Evolutionary conservation across 768 basidiomycete genomes (phyloP).

Genomic region (Neoboletus magnificus): DNA sequence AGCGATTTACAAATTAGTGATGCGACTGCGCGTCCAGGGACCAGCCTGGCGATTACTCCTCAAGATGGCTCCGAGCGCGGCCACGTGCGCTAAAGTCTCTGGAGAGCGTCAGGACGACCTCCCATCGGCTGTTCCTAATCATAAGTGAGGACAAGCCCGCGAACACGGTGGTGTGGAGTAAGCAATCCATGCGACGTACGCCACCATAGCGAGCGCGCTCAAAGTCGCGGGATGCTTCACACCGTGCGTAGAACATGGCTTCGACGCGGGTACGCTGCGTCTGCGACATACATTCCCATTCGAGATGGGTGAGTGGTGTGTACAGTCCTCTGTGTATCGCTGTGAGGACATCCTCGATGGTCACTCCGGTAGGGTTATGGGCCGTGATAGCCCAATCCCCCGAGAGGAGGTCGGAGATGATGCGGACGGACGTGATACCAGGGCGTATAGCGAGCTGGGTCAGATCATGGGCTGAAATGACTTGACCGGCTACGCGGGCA

Average conservation of each 20-base stretch:
- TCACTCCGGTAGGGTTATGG: conserved; percentile 45
- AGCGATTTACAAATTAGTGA: background rate
- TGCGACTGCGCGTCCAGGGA: background rate
- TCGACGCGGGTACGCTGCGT: conserved; percentile 45
- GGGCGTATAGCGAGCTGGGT: conserved; percentile 44
- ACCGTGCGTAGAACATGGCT: conserved; percentile 43
- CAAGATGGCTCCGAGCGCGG: background rate
- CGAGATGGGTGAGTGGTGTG: conserved; percentile 36
- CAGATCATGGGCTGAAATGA: conserved; percentile 27
- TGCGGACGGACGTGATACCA: conserved; percentile 33
- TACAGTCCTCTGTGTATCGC: conserved; percentile 43
- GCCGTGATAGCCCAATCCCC: conserved; percentile 42
- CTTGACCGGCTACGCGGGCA: conserved; percentile 12
- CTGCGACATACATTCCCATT: conserved; percentile 42
- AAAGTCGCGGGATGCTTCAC: conserved; percentile 38
- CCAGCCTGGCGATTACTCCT: background rate
- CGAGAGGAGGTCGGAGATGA: conserved; percentile 47
- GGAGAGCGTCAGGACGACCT: conserved; percentile 43
- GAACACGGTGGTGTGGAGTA: conserved; percentile 48
- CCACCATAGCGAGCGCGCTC: conserved; percentile 37
- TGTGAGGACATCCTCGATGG: conserved; percentile 48
- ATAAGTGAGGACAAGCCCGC: conserved; percentile 47
- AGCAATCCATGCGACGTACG: conserved; percentile 46
- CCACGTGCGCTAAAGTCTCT: conserved; percentile 26
- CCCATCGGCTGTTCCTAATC: conserved; percentile 38